phyloP scores from a whole-genome alignment of 2,329 filamentous ascomycete species.

The Apiospora kogelbergensis region DNA sequence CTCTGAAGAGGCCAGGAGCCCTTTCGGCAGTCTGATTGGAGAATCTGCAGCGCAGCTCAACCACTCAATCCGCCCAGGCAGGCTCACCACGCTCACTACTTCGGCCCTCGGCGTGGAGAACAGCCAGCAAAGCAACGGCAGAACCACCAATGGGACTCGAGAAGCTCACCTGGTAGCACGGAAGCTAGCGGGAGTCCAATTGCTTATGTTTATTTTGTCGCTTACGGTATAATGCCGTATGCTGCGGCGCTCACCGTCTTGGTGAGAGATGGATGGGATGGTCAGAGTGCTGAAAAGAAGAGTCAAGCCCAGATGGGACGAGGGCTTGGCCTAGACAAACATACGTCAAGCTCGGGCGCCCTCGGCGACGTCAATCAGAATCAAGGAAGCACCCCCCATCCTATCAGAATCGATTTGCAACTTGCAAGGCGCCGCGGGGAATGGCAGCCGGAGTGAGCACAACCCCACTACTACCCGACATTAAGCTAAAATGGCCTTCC shows the following conservation, averaged over 20 bases:
- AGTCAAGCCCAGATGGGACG: background rate
- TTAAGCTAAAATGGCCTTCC: background rate
- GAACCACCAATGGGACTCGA: conserved; percentile 5
- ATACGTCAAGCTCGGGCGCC: background rate
- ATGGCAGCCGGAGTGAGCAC: background rate
- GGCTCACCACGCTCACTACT: background rate
- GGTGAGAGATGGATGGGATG: background rate
- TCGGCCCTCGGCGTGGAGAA: background rate
- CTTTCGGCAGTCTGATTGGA: conserved; percentile 31
- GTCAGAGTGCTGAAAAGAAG: background rate
- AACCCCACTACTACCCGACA: conserved; percentile 8
- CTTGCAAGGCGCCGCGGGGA: background rate
- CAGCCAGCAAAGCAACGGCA: background rate
- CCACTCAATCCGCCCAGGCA: conserved; percentile 27
- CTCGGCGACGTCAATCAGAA: background rate
- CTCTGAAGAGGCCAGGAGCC: conserved; percentile 23
- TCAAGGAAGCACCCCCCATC: background rate
- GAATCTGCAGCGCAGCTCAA: conserved; percentile 24
- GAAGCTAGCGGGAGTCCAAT: conserved; percentile 2
- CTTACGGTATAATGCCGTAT: background rate
- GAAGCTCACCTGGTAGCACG: background rate
- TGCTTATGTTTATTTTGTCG: background rate
- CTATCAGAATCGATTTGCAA: background rate
- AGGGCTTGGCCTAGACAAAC: background rate
- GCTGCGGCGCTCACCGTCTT: background rate